Base-by-base conservation (phyloP, 2,329 filamentous ascomycete species). In the Myotisia sp. region DNA sequence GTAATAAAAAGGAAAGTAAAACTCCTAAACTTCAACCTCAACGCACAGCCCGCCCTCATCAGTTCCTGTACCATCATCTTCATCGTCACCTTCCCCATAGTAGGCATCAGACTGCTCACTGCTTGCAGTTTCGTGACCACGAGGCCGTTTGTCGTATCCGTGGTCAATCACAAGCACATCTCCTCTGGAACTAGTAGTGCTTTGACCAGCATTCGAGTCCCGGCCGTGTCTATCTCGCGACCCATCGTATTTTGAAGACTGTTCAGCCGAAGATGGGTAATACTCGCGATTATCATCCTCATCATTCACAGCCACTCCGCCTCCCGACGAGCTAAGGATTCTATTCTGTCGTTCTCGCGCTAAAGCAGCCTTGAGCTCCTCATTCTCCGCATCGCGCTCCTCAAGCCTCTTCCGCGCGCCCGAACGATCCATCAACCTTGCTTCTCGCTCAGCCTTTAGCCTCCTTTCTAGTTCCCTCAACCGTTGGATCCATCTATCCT, bases 371-470 rank as follows among this genome's bases (percentile, higher is more conserved):
- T 72, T 65, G 40, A 90, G 58, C 44, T 80, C 74, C 44, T 77
- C 70, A 50, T 84, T 84, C 60, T 85, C 78, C 35, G 69, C 63
- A 51, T 76, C 71, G n/a, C 79, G 69, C 41, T 85, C 79, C 38
- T 84, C 77, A 0, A 93, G 60, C 34, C 87, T 66, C 60, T 85
- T 79, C 36, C 82, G 65, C 18, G 87, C 87, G 16, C 84, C 85
- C 30, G 71, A 79, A 3, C 90, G 74, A 58, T 98, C 90, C 38
- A 92, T 64, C 34, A 92, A 64, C 28, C 90, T 65, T 1, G 77
- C 85, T 56, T 95, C 90, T 9, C 90, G 66, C 60, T 98, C 90
- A 29, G 81, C 76, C 55, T 93, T 92, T 12, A 98, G 65, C 46
- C 92, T 74, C 44, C 78, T 71, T 63, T 98, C 90, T 45, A 95